phyloP scores from a whole-genome alignment of 1,284 basidiomycete species.

The Melampsora americana region DNA sequence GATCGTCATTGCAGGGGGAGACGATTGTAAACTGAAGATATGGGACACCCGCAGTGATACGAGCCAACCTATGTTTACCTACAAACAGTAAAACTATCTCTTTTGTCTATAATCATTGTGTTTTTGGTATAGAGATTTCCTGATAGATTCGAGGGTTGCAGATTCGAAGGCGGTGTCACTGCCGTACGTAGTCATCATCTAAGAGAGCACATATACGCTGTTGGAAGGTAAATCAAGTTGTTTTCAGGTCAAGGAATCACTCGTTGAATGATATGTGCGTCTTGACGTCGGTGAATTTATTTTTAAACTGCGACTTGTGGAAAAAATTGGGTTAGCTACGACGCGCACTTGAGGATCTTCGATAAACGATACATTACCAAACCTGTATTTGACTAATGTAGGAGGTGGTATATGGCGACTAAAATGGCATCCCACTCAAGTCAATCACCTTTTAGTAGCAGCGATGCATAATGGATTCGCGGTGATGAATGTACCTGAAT shows the following conservation, averaged over 20 bases:
- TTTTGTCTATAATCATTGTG: not conserved
- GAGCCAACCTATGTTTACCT: conserved; percentile 65
- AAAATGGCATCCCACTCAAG: conserved; percentile 84
- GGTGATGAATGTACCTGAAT: conserved; percentile 58
- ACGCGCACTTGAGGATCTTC: conserved; percentile 74
- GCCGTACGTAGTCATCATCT: conserved; percentile 80
- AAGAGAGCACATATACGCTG: conserved; percentile 75
- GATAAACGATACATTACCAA: conserved; percentile 69
- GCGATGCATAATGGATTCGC: conserved; percentile 99
- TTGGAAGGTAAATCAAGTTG: conserved; percentile 68
- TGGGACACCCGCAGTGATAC: conserved; percentile 82
- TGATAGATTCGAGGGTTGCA: conserved; percentile 51
- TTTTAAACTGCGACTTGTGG: not conserved
- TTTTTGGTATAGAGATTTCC: conserved; percentile 26
- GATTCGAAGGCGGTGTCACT: conserved; percentile 90
- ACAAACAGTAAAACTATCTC: conserved; percentile 65
- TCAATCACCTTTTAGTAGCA: conserved; percentile 74
- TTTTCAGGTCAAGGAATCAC: not conserved
- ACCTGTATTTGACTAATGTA: conserved; percentile 66
- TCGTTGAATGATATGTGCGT: not conserved
- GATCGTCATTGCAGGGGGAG: conserved; percentile 67
- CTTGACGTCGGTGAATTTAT: conserved; percentile 20
- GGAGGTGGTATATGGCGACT: conserved; percentile 94
- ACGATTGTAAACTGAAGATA: conserved; percentile 81
- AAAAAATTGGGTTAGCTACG: conserved; percentile 65